These are phyloP conservation scores for Cyclaneusma minus DNA, from an alignment of 2,329 filamentous ascomycete species.

Conservation along the genomic window DNA sequence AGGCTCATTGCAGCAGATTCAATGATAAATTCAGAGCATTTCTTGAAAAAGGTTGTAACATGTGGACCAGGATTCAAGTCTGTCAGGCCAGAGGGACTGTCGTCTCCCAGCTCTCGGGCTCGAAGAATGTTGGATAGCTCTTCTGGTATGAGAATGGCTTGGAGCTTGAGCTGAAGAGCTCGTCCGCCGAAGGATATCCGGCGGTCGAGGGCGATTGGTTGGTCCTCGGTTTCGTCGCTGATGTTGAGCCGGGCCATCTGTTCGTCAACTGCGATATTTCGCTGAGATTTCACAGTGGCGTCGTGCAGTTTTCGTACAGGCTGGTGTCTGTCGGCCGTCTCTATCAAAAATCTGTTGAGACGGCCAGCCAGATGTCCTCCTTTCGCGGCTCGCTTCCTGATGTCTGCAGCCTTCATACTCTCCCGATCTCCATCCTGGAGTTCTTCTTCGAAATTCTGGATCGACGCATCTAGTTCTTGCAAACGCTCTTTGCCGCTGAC, in stretches of 20 bases:
- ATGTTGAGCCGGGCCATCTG: constrained; percentile 10
- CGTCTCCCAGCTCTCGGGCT: too few species aligned
- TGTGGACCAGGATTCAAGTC: constrained; percentile 5
- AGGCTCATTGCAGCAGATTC: constrained; percentile 17
- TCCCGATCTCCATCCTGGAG: too few species aligned
- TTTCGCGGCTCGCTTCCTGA: constrained; percentile 8
- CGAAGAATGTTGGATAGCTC: constrained; percentile 14
- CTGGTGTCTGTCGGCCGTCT: constrained; percentile 18
- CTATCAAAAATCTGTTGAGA: constrained; percentile 11
- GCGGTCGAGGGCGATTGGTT: constrained; percentile 16
- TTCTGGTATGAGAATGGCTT: constrained; percentile 13
- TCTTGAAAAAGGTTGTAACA: constrained; percentile 11
- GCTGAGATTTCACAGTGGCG: constrained; percentile 16
- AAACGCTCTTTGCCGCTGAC: constrained; percentile 14
- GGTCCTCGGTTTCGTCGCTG: constrained; percentile 7
- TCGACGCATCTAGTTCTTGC: constrained; percentile 10
- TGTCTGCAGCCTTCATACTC: constrained; percentile 2
- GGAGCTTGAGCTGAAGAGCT: constrained; percentile 16
- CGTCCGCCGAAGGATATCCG: constrained; percentile 15
- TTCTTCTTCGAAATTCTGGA: constrained; percentile 8
- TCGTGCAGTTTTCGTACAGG: constrained; percentile 23
- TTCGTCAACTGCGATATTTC: constrained; percentile 8
- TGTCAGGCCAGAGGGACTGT: too few species aligned
- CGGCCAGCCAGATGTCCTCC: constrained; percentile 8
- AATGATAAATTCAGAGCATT: constrained; percentile 17